Base-by-base conservation (phyloP, 495 filamentous ascomycete genomes). In the Letharia lupina region DNA sequence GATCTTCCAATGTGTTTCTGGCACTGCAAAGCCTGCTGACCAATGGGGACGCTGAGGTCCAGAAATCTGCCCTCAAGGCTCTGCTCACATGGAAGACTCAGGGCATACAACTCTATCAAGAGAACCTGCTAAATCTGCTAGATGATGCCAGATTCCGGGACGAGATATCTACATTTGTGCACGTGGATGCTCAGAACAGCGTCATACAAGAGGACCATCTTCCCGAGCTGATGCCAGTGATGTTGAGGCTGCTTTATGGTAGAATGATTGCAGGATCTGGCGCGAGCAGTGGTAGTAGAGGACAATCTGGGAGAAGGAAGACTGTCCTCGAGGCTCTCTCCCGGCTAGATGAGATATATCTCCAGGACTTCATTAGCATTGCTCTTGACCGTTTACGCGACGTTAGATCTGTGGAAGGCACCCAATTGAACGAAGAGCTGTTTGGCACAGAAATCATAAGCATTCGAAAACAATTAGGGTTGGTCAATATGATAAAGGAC, bases 131-230 rank as follows among this genome's bases (percentile, higher is more conserved):
- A 47, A 94, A 93, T 68, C 80, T 99, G 7, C 81, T 98, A 18
- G 95, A 99, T 69, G 94, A 98, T 66, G 84, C 90, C 4, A 81
- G 89, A 56, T 97, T 98, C 77, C 87, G 90, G 70, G 95, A 98
- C 71, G 91, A 97, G 75, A 83, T 98, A 18, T 84, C 91, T 0
- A 84, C 91, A 3, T 88, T 98, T 64, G 84, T 98, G 60, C 90
- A 91, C 70, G 75, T 83, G 40, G 82, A 79, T 15, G 73, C 79
- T 9, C 89, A 91, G 12, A 87, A 92, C 63, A 90, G 87, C 68
- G 76, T 85, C 63, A 87, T 97, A 58, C 86, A 88, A 71, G 77
- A 84, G 28, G 84, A 89, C 59, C 89, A 98, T 73, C 85, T 86
- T 7, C 68, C 72, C 28, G 83, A 84, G 33, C 72, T 96, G 20